Percentiles rank a stretch among this genome's conserved stretches.
Evolutionary conservation across 805 yeast species (phyloP).

Genomic region (Pichia scutulata): DNA sequence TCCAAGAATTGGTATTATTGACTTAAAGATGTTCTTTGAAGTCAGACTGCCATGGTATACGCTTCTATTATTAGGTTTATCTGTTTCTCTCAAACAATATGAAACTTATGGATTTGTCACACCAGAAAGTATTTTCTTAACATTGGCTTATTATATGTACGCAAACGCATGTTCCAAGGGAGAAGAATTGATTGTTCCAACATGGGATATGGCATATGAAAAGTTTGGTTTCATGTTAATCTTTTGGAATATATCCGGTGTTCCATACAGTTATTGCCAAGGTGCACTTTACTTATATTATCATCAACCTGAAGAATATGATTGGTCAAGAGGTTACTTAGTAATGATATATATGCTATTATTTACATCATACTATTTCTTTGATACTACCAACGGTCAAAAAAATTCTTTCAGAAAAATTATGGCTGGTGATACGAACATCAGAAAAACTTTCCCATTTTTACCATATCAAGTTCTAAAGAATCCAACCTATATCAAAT

Average conservation of each 20-base stretch:
- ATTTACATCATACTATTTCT: conserved; percentile 75
- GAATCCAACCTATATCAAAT: conserved; percentile 77
- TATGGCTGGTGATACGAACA: conserved; percentile 67
- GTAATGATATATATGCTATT: conserved; percentile 47
- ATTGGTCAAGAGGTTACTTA: conserved; percentile 60
- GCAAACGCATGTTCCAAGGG: conserved; percentile 98
- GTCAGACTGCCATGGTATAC: conserved; percentile 97
- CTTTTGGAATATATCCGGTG: conserved; percentile 99
- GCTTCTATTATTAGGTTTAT: conserved; percentile 66
- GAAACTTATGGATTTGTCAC: conserved; percentile 75
- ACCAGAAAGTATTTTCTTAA: conserved; percentile 64
- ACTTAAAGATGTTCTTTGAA: conserved; percentile 94
- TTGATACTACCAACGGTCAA: conserved; percentile 92
- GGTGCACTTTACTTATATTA: conserved; percentile 76
- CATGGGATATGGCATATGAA: conserved; percentile 99
- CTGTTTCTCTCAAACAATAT: conserved; percentile 69
- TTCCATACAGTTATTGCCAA: conserved; percentile 96
- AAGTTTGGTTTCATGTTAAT: conserved; percentile 98
- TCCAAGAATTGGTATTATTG: conserved; percentile 89
- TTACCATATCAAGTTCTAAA: conserved; percentile 77
- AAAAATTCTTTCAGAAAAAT: conserved; percentile 84
- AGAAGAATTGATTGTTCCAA: conserved; percentile 93
- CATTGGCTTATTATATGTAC: conserved; percentile 86
- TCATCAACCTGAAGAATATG: conserved; percentile 79
- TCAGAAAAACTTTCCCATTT: conserved; percentile 89